phyloP scores from a whole-genome alignment of 768 basidiomycete genomes.

The Clitopilus passeckerianus region DNA sequence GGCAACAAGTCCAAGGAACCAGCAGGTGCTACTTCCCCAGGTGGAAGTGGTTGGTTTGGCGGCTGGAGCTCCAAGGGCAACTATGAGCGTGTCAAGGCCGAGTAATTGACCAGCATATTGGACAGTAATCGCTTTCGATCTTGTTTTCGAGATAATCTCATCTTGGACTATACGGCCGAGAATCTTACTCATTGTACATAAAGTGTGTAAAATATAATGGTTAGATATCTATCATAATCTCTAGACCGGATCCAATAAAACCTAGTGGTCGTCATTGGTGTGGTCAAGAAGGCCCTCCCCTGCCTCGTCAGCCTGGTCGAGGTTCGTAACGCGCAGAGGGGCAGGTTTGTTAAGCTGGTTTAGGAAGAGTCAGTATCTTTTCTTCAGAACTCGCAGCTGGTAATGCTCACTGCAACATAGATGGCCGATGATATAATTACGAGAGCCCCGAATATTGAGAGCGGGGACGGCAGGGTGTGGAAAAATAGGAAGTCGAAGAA shows the following conservation, averaged over 20 bases:
- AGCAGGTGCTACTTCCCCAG: slow-evolving; percentile 7
- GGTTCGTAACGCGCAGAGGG: neutral
- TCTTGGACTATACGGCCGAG: neutral
- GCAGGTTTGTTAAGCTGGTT: neutral
- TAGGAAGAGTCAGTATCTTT: neutral
- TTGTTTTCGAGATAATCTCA: neutral
- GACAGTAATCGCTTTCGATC: neutral
- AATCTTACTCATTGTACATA: neutral
- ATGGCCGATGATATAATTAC: slow-evolving; percentile 63
- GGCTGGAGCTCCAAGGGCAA: slow-evolving; percentile 31
- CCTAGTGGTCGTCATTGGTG: neutral
- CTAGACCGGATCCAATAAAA: neutral
- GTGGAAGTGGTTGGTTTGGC: slow-evolving; percentile 45
- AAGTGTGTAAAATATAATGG: neutral
- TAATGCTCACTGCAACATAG: slow-evolving; percentile 54
- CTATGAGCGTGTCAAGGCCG: slow-evolving; percentile 51
- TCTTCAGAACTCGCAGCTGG: too few relatives aligned
- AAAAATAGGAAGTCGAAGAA: slow-evolving; percentile 65
- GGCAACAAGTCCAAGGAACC: slow-evolving; percentile 19
- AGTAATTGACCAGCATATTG: slow-evolving; percentile 21
- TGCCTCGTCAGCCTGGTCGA: neutral
- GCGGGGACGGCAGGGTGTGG: slow-evolving; percentile 47
- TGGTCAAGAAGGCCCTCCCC: neutral
- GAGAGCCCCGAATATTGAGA: slow-evolving; percentile 57
- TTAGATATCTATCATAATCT: neutral